These are phyloP conservation scores for Warburgia ugandensis DNA, from an alignment of 164 flowering plant genomes.

Conservation along the genomic window DNA sequence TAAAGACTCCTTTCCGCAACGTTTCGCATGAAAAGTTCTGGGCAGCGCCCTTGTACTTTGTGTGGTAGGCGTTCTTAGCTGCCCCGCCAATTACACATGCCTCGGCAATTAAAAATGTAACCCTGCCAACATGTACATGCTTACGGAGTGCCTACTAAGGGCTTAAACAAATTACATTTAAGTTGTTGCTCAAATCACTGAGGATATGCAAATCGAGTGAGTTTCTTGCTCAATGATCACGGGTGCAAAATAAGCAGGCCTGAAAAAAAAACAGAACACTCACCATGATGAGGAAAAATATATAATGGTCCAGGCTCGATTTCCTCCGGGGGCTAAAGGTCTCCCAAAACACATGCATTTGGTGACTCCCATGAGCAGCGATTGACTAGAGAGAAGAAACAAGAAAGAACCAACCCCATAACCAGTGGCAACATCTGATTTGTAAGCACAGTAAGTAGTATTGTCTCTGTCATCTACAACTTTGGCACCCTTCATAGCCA, in stretches of 20 bases:
- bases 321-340: slow-evolving; percentile 79
- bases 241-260: background rate
- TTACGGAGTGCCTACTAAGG: no score
- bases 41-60: slow-evolving; percentile 68
- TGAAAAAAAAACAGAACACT: slow-evolving; percentile 9
- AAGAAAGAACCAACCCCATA: slow-evolving; percentile 91
- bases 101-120: slow-evolving; percentile 75
- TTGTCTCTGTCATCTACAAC: slow-evolving; percentile 29
- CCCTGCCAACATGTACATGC: slow-evolving; percentile 53
- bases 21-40: slow-evolving; percentile 74
- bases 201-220: no score
- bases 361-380: slow-evolving; percentile 87
- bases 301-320: slow-evolving; percentile 93
- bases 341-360: slow-evolving; percentile 97
- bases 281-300: slow-evolving; percentile 87
- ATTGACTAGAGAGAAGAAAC: slow-evolving; percentile 83
- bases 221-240: no score
- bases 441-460: slow-evolving; percentile 76
- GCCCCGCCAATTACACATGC: slow-evolving; percentile 89
- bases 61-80: slow-evolving; percentile 83
- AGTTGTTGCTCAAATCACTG: no score
- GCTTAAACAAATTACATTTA: no score
- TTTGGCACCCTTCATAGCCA: slow-evolving; percentile 70
- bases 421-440: slow-evolving; percentile 94
- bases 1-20: slow-evolving; percentile 81